Evolutionary conservation across 768 basidiomycete genomes (phyloP).

Genomic region (Cubamyces lactineus): DNA sequence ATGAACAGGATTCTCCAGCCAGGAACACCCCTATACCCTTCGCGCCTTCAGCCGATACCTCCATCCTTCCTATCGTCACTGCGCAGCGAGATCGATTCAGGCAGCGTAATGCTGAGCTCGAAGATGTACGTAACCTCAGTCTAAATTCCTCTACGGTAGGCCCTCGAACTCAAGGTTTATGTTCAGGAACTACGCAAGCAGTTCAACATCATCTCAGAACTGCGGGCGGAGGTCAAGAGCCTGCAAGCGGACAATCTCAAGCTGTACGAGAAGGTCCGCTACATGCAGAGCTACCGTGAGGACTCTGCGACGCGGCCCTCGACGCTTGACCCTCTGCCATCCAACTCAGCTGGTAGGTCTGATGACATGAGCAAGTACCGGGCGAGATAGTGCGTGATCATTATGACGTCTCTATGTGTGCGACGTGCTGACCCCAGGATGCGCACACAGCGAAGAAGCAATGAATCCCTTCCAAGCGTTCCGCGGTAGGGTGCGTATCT

Average conservation of each 20-base stretch:
- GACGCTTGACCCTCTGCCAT: constrained; percentile 71
- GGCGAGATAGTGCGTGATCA: constrained; percentile 61
- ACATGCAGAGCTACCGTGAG: constrained; percentile 96
- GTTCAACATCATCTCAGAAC: constrained; percentile 90
- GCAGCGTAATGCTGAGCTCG: constrained; percentile 94
- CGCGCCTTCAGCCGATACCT: constrained; percentile 79
- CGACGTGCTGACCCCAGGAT: background rate
- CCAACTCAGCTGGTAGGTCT: constrained; percentile 42
- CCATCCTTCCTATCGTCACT: constrained; percentile 97
- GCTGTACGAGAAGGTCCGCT: constrained; percentile 97
- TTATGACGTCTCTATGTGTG: background rate
- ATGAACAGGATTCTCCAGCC: constrained; percentile 33
- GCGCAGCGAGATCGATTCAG: constrained; percentile 97
- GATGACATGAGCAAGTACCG: constrained; percentile 90
- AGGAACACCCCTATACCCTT: constrained; percentile 72
- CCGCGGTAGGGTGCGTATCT: constrained; percentile 79
- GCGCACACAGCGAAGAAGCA: constrained; percentile 64
- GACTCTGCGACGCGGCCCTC: constrained; percentile 57
- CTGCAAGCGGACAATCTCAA: constrained; percentile 96
- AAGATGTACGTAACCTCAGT: constrained; percentile 67
- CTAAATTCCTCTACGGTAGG: no score
- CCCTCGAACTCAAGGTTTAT: background rate
- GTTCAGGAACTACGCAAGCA: constrained; percentile 90
- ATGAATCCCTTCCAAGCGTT: constrained; percentile 99
- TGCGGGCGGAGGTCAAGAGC: constrained; percentile 75